phyloP scores from a whole-genome alignment of 495 filamentous ascomycete genomes.

The Aspergillus campestris region DNA sequence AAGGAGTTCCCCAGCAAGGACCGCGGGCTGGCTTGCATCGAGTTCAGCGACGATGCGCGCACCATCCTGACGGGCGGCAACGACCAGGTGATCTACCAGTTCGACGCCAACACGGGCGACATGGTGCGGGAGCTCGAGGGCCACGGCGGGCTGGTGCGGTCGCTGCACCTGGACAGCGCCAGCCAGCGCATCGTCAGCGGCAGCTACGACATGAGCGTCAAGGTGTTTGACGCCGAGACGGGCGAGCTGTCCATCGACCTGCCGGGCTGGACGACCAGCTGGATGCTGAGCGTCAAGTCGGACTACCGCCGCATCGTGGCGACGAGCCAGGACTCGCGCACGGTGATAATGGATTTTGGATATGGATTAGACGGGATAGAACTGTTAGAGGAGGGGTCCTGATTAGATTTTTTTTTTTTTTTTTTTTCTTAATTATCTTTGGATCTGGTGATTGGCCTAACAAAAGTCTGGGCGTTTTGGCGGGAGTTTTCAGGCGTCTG shows the following conservation, averaged over 20 bases:
- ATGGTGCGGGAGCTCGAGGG: constrained; percentile 68
- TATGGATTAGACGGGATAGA: constrained; percentile 42
- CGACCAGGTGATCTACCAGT: constrained; percentile 87
- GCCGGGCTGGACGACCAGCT: constrained; percentile 85
- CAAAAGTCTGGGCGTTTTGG: constrained; percentile 2
- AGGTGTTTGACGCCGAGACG: constrained; percentile 76
- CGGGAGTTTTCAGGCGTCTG: not conserved
- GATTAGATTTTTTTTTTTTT: constrained; percentile 8
- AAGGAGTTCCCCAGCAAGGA: constrained; percentile 81
- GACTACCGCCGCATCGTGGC: constrained; percentile 90
- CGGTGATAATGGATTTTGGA: constrained; percentile 76
- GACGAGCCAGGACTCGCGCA: constrained; percentile 86
- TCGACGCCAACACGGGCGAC: constrained; percentile 83
- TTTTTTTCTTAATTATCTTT: too few relatives aligned
- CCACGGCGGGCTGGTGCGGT: constrained; percentile 75
- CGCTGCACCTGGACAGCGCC: constrained; percentile 74
- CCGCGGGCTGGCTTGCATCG: constrained; percentile 87
- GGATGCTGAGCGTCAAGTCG: constrained; percentile 91
- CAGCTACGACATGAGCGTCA: constrained; percentile 90
- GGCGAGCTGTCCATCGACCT: constrained; percentile 68
- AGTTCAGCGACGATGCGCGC: constrained; percentile 85
- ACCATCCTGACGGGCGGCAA: constrained; percentile 90
- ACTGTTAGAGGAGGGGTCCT: constrained; percentile 34
- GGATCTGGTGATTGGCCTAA: constrained; percentile 1
- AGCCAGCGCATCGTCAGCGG: constrained; percentile 81